Conservation (phyloP, 179 eudicot genomes). For the Silene vulgaris region DNA sequence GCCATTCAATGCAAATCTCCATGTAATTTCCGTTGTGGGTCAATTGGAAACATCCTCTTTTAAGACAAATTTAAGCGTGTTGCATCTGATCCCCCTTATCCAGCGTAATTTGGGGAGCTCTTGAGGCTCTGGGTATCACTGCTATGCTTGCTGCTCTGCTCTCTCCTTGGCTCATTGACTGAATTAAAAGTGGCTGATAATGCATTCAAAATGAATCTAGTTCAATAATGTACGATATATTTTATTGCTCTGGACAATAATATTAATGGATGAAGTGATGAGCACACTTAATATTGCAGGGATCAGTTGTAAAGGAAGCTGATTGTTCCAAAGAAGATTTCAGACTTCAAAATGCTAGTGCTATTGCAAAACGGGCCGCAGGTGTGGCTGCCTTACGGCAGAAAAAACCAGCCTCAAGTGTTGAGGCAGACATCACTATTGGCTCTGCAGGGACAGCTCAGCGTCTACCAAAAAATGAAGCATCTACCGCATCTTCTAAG, state of each 20-base stretch:
- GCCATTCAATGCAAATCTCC: background rate
- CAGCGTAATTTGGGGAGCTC: background rate
- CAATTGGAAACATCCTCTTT: background rate
- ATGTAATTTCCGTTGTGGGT: background rate
- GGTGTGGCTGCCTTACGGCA: conserved; percentile 47
- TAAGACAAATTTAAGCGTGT: background rate
- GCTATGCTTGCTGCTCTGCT: background rate
- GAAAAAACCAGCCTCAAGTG: conserved; percentile 76
- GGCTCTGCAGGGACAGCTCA: conserved; percentile 62
- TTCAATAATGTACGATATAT: conserved; percentile 1
- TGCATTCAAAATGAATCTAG: background rate
- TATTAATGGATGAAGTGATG: conserved; percentile 4
- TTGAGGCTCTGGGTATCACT: background rate
- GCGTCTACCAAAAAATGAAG: conserved; percentile 76
- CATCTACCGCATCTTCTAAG: conserved; percentile 85
- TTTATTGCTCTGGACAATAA: background rate
- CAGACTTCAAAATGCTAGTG: conserved; percentile 58
- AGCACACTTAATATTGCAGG: conserved; percentile 36
- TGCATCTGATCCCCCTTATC: background rate
- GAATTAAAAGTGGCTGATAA: background rate
- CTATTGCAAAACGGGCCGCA: conserved; percentile 53
- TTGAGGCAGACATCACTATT: conserved; percentile 74
- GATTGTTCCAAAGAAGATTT: conserved; percentile 53
- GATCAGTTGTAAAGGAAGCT: conserved; percentile 50
- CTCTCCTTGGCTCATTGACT: background rate